These are phyloP conservation scores for Quambalaria eucalypti DNA, from an alignment of 1,284 basidiomycete species.

Conservation along the genomic window DNA sequence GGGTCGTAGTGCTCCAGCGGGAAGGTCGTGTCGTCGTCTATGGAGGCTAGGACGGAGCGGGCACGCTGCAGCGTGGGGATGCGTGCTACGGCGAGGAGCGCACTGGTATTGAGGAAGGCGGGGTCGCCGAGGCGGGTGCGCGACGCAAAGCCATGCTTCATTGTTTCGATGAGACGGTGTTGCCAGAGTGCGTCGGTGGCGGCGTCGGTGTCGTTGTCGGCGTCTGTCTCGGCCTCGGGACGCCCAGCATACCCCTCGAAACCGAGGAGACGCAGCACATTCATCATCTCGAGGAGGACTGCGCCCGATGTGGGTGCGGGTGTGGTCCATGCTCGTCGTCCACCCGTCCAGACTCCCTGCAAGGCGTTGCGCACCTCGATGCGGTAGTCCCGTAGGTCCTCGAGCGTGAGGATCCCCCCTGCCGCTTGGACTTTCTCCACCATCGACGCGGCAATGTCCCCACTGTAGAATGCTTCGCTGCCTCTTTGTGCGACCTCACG, in stretches of 20 bases:
- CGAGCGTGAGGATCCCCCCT: slow-evolving; percentile 68
- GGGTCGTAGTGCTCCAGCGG: slow-evolving; percentile 72
- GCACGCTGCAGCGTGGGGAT: slow-evolving; percentile 68
- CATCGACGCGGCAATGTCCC: slow-evolving; percentile 65
- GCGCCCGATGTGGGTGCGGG: slow-evolving; percentile 73
- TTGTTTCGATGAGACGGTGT: slow-evolving; percentile 65
- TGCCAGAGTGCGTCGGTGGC: not conserved
- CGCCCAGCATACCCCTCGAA: not conserved
- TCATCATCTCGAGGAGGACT: slow-evolving; percentile 69
- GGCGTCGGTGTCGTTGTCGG: not conserved
- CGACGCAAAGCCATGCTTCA: slow-evolving; percentile 60
- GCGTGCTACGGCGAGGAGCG: slow-evolving; percentile 53
- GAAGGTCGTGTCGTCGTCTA: slow-evolving; percentile 59
- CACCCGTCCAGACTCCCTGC: slow-evolving; percentile 60
- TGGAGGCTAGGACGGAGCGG: slow-evolving; percentile 39
- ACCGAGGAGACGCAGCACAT: slow-evolving; percentile 61
- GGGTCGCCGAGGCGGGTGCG: slow-evolving; percentile 76
- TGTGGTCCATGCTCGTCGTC: slow-evolving; percentile 71
- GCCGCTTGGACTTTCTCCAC: slow-evolving; percentile 57
- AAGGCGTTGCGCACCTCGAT: slow-evolving; percentile 59
- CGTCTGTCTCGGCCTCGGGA: not conserved
- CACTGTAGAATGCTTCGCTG: slow-evolving; percentile 50
- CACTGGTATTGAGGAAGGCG: slow-evolving; percentile 55
- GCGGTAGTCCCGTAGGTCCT: slow-evolving; percentile 63
- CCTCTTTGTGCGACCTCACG: slow-evolving; percentile 29